Base-by-base conservation (phyloP, 116 monocot genomes). In the Papilionanthe hybrid region DNA sequence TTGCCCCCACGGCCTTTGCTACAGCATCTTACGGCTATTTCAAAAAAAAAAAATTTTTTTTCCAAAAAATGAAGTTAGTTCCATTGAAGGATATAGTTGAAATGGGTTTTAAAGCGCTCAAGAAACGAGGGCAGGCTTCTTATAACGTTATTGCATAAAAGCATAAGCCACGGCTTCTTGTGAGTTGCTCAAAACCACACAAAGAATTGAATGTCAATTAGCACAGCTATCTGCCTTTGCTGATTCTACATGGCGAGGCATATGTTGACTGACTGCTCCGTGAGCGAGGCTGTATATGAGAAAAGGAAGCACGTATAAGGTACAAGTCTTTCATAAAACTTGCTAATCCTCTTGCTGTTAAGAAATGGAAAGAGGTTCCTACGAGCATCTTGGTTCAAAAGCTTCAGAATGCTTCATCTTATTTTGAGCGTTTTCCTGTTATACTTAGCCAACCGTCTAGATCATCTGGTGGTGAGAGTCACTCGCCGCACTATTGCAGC, bases 361-460 rank as follows among this genome's bases (percentile, higher is more conserved):
- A 84, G 41, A 80, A 82, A 78, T 80, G 88, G 20, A 81, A 65
- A 81, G 83, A 56, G 48, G 74, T 84, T 78, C 90, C 94, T 30
- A 98, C 94, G 98, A 82, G 88, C 56, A 68, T 88, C 9, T 78
- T 97, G 77, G 90, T 94, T 58, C 86, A 90, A 67, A 98, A 98
- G 86, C 93, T 98, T 66, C 98, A 98, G 76, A 90, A 82, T 84
- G 94, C 98, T 66, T 80, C 94, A 73, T 91, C 92, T 73, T 94
- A 94, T 75, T 81, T 94, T 42, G 98, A 98, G 79, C 91, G 93
- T 55, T 98, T 98, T 79, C 94, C 94, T 57, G 94, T 98, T 80
- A 87, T 98, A 71, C 85, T 98, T 22, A 94, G 98, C 72, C 94
- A 97, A 88, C 84, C 92, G n/a, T 85, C 89, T 71, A 90, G 98